Percentiles rank a stretch among this genome's conserved stretches.
Evolutionary conservation across 139 green algal genomes (phyloP).

Genomic region (Auxenochlorella pyrenoidosa): DNA sequence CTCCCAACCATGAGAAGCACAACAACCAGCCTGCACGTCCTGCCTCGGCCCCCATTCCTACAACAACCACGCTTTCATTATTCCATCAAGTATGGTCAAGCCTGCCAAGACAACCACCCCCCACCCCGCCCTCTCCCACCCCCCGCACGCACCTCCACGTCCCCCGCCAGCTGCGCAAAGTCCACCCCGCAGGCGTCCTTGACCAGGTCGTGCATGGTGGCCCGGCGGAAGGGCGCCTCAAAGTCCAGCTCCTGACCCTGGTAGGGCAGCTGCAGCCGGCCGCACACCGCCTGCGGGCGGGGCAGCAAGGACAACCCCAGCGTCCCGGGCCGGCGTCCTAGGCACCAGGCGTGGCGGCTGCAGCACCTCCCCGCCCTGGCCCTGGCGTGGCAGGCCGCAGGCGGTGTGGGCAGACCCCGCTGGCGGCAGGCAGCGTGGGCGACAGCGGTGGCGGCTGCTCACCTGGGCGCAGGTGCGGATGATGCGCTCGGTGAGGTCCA

Average conservation of each 20-base stretch:
- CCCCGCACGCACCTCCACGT: slow-evolving; percentile 1
- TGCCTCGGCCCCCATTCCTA: too few species aligned
- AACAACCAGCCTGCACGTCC: too few species aligned
- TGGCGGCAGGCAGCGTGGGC: not conserved
- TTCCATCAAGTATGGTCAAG: too few species aligned
- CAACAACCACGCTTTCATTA: too few species aligned
- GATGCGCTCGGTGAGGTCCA: slow-evolving; percentile 94
- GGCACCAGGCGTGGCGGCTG: not conserved
- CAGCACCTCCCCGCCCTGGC: too few species aligned
- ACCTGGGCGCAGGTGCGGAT: slow-evolving; percentile 67
- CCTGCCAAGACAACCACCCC: too few species aligned
- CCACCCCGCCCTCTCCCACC: not conserved
- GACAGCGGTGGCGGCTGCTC: not conserved
- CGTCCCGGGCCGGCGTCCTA: not conserved
- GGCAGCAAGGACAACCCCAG: not conserved
- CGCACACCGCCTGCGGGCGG: slow-evolving; percentile 30
- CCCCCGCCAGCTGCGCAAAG: slow-evolving; percentile 28
- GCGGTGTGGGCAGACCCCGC: too few species aligned
- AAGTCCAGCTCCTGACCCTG: slow-evolving; percentile 88
- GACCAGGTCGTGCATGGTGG: slow-evolving; percentile 93
- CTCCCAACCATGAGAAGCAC: too few species aligned
- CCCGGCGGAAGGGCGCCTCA: slow-evolving; percentile 83
- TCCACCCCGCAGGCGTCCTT: slow-evolving; percentile 55
- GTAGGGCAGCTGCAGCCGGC: slow-evolving; percentile 69
- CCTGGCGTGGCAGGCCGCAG: not conserved